A percentile compares a stretch with the other conserved stretches of the same genome.
Conservation (phyloP, 192 early-diverging fungal species). For the Globomyces pollinis-pini region DNA sequence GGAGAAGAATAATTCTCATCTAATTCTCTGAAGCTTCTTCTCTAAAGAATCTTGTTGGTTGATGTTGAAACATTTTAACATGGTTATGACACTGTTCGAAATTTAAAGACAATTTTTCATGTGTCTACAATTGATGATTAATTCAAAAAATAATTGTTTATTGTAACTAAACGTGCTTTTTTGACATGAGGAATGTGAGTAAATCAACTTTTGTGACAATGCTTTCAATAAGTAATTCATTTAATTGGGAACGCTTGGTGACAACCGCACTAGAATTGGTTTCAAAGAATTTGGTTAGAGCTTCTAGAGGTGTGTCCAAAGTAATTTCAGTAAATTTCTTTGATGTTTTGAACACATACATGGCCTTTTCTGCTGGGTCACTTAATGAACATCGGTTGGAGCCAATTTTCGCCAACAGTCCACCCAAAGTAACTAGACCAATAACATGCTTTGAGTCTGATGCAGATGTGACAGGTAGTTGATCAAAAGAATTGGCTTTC, state of each 20-base stretch:
- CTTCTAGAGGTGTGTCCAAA: conserved; percentile 71
- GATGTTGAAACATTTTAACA: too few relatives aligned
- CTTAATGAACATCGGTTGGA: conserved; percentile 54
- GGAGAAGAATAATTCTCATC: too few relatives aligned
- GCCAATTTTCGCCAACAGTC: conserved; percentile 68
- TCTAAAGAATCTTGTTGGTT: too few relatives aligned
- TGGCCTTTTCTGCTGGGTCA: conserved; percentile 58
- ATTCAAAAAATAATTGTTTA: too few relatives aligned
- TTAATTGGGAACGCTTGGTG: conserved; percentile 57
- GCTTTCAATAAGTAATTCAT: conserved; percentile 59
- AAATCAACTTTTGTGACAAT: conserved; percentile 97
- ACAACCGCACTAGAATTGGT: conserved; percentile 84
- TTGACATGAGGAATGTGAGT: conserved; percentile 72
- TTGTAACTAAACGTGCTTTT: too few relatives aligned
- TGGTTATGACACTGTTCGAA: too few relatives aligned
- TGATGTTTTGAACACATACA: conserved; percentile 67
- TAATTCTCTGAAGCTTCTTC: too few relatives aligned
- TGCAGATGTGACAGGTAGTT: conserved; percentile 78
- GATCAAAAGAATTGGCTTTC: conserved; percentile 86
- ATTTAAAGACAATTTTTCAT: too few relatives aligned
- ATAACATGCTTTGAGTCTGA: conserved; percentile 46
- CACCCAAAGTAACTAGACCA: conserved; percentile 80
- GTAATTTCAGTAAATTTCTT: conserved; percentile 85
- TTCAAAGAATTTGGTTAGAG: conserved; percentile 85
- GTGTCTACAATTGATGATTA: too few relatives aligned